phyloP scores from a whole-genome alignment of 768 basidiomycete genomes.

The Phlebiopsis flavidoalba region DNA sequence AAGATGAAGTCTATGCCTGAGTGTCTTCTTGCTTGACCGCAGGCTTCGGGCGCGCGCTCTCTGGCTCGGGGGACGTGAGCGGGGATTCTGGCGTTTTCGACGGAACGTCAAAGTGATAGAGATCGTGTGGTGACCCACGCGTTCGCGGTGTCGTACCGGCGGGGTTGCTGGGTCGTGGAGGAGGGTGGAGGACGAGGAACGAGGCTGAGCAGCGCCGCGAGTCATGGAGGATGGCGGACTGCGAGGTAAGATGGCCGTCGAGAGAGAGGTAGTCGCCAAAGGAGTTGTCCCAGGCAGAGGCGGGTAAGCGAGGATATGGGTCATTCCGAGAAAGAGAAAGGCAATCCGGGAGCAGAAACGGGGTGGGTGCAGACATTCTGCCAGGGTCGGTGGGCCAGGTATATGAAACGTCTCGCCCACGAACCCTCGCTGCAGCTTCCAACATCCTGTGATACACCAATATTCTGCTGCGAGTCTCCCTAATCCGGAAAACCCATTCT shows the following conservation, averaged over 20 bases:
- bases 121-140: constrained; percentile 5
- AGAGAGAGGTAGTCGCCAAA: constrained; percentile 5
- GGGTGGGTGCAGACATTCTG: neutral
- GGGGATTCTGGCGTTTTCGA: neutral
- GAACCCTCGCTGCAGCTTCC: neutral
- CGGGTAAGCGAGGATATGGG: constrained; percentile 6
- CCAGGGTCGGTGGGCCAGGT: neutral
- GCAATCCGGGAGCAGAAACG: neutral
- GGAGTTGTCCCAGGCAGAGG: constrained; percentile 10
- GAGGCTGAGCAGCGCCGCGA: constrained; percentile 2
- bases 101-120: constrained; percentile 6
- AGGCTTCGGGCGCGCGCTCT: neutral
- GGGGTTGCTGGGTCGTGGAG: neutral
- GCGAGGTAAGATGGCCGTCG: neutral
- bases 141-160: constrained; percentile 3
- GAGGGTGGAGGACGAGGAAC: neutral
- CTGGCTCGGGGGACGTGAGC: constrained; percentile 3
- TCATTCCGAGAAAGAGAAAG: neutral
- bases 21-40: constrained; percentile 11
- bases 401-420: neutral
- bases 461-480: neutral
- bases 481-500: too few species aligned
- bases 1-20: constrained; percentile 11
- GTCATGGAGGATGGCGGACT: neutral
- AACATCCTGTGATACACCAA: neutral